Conservation (phyloP, 768 basidiomycete species). For the Kwoniella mangroviensis region DNA sequence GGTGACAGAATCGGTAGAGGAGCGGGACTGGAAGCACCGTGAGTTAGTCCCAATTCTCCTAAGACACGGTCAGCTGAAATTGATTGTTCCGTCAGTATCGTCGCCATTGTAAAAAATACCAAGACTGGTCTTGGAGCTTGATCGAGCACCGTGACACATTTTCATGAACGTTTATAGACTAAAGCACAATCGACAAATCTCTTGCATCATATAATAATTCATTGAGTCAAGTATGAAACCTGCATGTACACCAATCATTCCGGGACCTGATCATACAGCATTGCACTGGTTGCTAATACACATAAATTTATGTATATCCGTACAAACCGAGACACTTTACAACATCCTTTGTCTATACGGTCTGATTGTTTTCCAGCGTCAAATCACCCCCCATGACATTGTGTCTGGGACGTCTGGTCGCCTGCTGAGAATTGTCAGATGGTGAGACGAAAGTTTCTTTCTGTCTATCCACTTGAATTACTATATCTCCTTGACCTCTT, state of each 20-base stretch:
- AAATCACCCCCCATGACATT: not conserved
- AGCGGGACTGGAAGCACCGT: slow-evolving; percentile 72
- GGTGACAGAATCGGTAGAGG: slow-evolving; percentile 73
- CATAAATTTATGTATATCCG: not conserved
- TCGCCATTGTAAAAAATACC: slow-evolving; percentile 82
- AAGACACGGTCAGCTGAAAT: slow-evolving; percentile 9
- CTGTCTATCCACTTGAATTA: not conserved
- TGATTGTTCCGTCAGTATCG: slow-evolving; percentile 59
- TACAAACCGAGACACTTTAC: not conserved
- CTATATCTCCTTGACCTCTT: not conserved
- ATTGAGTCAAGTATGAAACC: not conserved
- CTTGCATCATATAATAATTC: not conserved
- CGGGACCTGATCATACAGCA: no score
- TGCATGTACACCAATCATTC: no score
- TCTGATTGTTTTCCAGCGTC: no score
- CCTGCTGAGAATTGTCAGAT: not conserved
- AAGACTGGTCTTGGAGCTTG: slow-evolving; percentile 81
- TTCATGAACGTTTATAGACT: not conserved
- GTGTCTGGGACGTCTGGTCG: not conserved
- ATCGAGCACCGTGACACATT: not conserved
- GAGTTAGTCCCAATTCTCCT: slow-evolving; percentile 21
- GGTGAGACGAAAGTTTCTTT: not conserved
- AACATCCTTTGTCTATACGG: not conserved
- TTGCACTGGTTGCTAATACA: no score
- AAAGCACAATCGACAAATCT: not conserved